A percentile compares a stretch with the other conserved stretches of the same genome.
phyloP scores from a whole-genome alignment of 1,139 yeast species.

The Zhuliangozyma blackwelliae region DNA sequence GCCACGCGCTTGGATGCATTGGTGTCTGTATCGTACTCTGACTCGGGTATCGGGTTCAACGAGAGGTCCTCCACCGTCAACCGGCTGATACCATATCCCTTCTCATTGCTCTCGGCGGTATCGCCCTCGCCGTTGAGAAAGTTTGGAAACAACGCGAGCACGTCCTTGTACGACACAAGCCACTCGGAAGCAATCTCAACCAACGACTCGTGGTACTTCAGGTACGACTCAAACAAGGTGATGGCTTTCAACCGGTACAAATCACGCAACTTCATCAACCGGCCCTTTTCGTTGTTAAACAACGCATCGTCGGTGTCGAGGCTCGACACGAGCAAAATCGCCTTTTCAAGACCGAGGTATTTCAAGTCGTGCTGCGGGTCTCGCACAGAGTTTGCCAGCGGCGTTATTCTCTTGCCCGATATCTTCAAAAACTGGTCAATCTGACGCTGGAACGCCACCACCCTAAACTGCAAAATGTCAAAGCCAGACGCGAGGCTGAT shows the following conservation, averaged over 20 bases:
- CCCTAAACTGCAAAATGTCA: slow-evolving; percentile 28
- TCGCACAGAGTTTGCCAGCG: slow-evolving; percentile 10
- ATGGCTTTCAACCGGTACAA: slow-evolving; percentile 30
- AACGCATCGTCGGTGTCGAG: slow-evolving; percentile 14
- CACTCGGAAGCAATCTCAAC: slow-evolving; percentile 43
- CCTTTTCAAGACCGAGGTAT: slow-evolving; percentile 33
- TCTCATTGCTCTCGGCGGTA: slow-evolving; percentile 13
- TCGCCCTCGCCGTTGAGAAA: slow-evolving; percentile 28
- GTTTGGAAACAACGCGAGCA: slow-evolving; percentile 36
- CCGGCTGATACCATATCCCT: slow-evolving; percentile 17
- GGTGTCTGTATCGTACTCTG: slow-evolving; percentile 22
- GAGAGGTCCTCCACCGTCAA: slow-evolving; percentile 24
- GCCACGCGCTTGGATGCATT: slow-evolving; percentile 14
- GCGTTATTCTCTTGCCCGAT: slow-evolving; percentile 16
- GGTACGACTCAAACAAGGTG: slow-evolving; percentile 30
- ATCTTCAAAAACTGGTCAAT: slow-evolving; percentile 34
- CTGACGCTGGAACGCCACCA: slow-evolving; percentile 35
- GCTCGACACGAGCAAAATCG: slow-evolving; percentile 28
- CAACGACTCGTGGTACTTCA: slow-evolving; percentile 37
- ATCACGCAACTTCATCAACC: slow-evolving; percentile 29
- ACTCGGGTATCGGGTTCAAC: slow-evolving; percentile 5
- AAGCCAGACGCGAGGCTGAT: slow-evolving; percentile 24
- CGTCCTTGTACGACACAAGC: slow-evolving; percentile 34
- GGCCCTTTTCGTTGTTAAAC: slow-evolving; percentile 19
- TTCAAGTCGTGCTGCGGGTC: slow-evolving; percentile 29